Evolutionary conservation across 1,284 basidiomycete genomes (phyloP).

Genomic region (Ganoderma boninense): DNA sequence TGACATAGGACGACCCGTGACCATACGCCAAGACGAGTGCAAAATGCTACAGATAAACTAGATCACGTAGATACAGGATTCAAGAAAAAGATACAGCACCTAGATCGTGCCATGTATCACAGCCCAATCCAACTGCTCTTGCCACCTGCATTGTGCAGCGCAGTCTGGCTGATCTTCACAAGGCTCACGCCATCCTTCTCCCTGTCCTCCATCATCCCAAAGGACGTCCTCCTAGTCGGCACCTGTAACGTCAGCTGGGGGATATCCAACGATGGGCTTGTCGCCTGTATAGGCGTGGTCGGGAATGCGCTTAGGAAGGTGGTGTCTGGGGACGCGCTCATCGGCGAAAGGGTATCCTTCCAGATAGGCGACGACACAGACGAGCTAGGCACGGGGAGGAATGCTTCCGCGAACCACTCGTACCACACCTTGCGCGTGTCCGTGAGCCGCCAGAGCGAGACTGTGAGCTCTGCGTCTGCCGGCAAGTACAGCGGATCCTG

Average conservation of each 20-base stretch:
- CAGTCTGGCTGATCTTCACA: slow-evolving; percentile 93
- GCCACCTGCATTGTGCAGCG: slow-evolving; percentile 90
- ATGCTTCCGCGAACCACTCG: slow-evolving; percentile 97
- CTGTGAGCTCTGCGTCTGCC: slow-evolving; percentile 89
- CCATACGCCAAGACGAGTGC: not conserved
- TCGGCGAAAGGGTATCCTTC: slow-evolving; percentile 30
- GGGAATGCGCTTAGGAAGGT: slow-evolving; percentile 40
- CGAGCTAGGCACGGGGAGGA: slow-evolving; percentile 66
- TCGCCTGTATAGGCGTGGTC: slow-evolving; percentile 56
- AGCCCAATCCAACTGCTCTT: slow-evolving; percentile 94
- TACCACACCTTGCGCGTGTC: slow-evolving; percentile 95
- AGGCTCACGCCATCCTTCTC: slow-evolving; percentile 45
- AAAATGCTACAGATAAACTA: not conserved
- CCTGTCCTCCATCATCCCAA: slow-evolving; percentile 33
- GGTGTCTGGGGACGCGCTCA: slow-evolving; percentile 27
- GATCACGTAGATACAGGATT: not conserved
- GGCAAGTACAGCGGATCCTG: slow-evolving; percentile 95
- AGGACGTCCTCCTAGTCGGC: slow-evolving; percentile 6
- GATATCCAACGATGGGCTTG: slow-evolving; percentile 64
- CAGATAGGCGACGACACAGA: slow-evolving; percentile 34
- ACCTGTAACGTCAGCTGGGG: slow-evolving; percentile 30
- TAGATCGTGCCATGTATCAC: slow-evolving; percentile 20
- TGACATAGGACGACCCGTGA: not conserved
- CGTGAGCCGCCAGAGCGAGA: slow-evolving; percentile 95
- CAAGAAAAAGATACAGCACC: slow-evolving; percentile 10